Base-by-base conservation (phyloP, 164 flowering plant species). In the Houttuynia cordata region DNA sequence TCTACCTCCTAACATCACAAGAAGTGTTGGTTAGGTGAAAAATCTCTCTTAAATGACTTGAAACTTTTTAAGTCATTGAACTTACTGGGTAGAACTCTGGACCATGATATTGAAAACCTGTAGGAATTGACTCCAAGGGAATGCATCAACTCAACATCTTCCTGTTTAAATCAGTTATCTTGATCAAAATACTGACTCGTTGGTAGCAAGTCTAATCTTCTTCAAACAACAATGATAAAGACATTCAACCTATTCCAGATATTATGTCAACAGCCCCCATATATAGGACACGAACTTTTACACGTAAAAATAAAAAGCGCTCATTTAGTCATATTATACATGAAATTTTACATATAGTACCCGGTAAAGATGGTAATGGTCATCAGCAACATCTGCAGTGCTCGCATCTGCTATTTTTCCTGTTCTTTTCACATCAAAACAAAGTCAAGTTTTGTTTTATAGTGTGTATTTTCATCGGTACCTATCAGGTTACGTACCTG, bases 91-190 rank as follows among this genome's bases (percentile, higher is more conserved):
- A 82, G 67, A 68, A 82, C 62, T 71, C 87, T 78, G 23, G 85
- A 67, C 95, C 91, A 87, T 49, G 91, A 83, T 21, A 85, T 81
- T 0, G 95, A 84, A 70, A 87, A 83, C 0, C 87, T 73, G 55
- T 78, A 80, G 67, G 81, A 68, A 20, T 80, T 81, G 59, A 79
- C 79, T 56, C 85, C 88, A 34, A 85, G 62, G 34, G 69, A 65
- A 23, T 73, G 62, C 91, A 87, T 83, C n/a, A 87, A 70, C 50
- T 78, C 80, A 52, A 83, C 55, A 62, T 85, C 62, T 22, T 20
- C 50, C 62, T 59, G 62, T 23, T 30, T 12, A 54, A 17, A 10
- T 42, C 1, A 42, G 17, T 14, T 22, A 15, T 15, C 14, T 13
- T 42, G 49, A 10, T 42, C 17, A 56, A 37, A 23, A 30, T 30